phyloP scores from a whole-genome alignment of 2,329 filamentous ascomycete species.

The Cladorrhinum sp. region DNA sequence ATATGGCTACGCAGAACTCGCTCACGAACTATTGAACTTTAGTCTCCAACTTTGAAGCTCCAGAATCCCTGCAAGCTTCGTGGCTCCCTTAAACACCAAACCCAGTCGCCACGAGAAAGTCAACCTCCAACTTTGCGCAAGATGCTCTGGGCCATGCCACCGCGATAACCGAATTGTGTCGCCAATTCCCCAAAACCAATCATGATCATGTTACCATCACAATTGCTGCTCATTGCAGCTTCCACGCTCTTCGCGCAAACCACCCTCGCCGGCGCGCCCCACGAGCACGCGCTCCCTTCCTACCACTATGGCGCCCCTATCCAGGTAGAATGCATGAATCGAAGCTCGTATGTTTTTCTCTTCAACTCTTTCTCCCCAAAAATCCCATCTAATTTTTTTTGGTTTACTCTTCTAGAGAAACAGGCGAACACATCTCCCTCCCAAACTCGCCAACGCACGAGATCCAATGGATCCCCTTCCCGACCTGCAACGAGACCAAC shows the following conservation, averaged over 20 bases:
- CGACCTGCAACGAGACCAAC: slow-evolving; percentile 82
- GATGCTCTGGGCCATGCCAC: neutral
- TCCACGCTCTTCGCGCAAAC: neutral
- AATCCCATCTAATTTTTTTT: neutral
- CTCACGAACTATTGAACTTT: too few species aligned
- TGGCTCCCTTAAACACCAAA: neutral
- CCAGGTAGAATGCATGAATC: slow-evolving; percentile 69
- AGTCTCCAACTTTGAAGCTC: too few species aligned
- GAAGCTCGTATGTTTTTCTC: slow-evolving; percentile 60
- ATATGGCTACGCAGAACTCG: too few species aligned
- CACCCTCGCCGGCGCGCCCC: neutral
- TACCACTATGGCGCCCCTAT: slow-evolving; percentile 67
- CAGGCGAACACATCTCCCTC: slow-evolving; percentile 72
- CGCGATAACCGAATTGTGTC: neutral
- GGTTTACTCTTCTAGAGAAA: slow-evolving; percentile 58
- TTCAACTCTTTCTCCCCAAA: neutral
- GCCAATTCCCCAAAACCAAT: neutral
- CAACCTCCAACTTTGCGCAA: neutral
- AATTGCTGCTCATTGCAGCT: neutral
- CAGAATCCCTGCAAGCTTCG: too few species aligned
- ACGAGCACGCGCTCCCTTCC: slow-evolving; percentile 50
- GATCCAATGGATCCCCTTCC: slow-evolving; percentile 89
- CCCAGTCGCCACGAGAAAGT: neutral
- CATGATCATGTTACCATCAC: neutral
- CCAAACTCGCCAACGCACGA: slow-evolving; percentile 70